phyloP scores from a whole-genome alignment of 202 grass and related monocot genomes.

The Dendrocalamus latiflorus region DNA sequence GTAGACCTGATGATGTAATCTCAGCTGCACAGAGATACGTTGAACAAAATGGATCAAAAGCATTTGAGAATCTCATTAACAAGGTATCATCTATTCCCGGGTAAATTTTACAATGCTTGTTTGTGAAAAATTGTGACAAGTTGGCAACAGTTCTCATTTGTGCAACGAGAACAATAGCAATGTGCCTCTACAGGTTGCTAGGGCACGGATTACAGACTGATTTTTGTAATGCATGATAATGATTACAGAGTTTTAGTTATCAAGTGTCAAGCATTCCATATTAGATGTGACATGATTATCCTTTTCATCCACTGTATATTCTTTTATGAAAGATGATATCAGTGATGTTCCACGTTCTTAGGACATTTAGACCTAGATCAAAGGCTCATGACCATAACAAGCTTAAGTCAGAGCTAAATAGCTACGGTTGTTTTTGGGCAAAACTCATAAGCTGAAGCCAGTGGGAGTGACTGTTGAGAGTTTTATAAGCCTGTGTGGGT shows the following conservation, averaged over 20 bases:
- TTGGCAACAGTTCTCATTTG: conserved; percentile 1
- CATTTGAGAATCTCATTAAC: conserved; percentile 66
- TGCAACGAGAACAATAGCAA: neutral
- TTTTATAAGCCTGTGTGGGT: neutral
- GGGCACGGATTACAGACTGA: neutral
- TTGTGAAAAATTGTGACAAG: conserved; percentile 8
- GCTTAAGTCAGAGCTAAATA: neutral
- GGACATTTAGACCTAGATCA: neutral
- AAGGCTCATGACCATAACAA: too few species aligned
- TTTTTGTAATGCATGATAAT: neutral
- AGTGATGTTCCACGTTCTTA: neutral
- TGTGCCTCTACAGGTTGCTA: neutral
- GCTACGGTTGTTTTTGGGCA: neutral
- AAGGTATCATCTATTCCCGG: conserved; percentile 48
- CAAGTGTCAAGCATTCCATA: neutral
- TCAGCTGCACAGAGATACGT: too few species aligned
- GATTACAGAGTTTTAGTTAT: neutral
- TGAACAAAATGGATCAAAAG: too few species aligned
- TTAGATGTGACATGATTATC: neutral
- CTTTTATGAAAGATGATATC: neutral
- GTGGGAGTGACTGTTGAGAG: neutral
- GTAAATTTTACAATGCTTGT: neutral
- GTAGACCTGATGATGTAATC: conserved; percentile 58
- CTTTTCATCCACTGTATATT: conserved; percentile 3
- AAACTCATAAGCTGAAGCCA: neutral